Evolutionary conservation across 2,329 filamentous ascomycete species (phyloP).

Genomic region (Fusarium luffae): DNA sequence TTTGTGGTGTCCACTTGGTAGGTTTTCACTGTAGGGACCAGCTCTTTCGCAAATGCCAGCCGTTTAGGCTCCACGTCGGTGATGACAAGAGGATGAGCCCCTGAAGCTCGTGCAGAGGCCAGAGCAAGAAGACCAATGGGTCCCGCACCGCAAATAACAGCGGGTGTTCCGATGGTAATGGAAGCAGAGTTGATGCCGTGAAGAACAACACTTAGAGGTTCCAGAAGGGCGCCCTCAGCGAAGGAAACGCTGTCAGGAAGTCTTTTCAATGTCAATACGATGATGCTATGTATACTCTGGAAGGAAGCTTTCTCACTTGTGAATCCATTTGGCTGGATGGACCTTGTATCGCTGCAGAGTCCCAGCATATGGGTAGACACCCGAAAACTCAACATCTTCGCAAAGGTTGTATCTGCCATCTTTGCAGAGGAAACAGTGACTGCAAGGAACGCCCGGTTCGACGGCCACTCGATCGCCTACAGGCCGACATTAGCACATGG

Average conservation of each 20-base stretch:
- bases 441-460: constrained; percentile 74
- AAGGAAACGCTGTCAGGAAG: constrained; percentile 67
- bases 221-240: constrained; percentile 70
- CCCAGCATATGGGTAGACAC: constrained; percentile 70
- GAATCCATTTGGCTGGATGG: constrained; percentile 69
- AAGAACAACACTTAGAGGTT: constrained; percentile 72
- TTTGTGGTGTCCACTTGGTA: constrained; percentile 63
- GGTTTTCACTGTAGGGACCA: constrained; percentile 64
- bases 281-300: neutral
- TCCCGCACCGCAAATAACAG: constrained; percentile 70
- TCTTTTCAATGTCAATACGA: constrained; percentile 38
- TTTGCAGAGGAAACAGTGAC: constrained; percentile 67
- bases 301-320: constrained; percentile 52
- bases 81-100: constrained; percentile 71
- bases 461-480: constrained; percentile 72
- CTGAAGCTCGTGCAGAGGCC: constrained; percentile 68
- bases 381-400: constrained; percentile 69
- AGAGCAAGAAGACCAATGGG: constrained; percentile 71
- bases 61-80: constrained; percentile 69
- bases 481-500: constrained; percentile 3
- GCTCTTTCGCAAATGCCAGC: constrained; percentile 66
- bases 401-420: constrained; percentile 73
- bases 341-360: constrained; percentile 71
- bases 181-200: constrained; percentile 67
- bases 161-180: constrained; percentile 65